Base-by-base conservation (phyloP, 176 grass and related monocot genomes). In the Triticum timopheevii region DNA sequence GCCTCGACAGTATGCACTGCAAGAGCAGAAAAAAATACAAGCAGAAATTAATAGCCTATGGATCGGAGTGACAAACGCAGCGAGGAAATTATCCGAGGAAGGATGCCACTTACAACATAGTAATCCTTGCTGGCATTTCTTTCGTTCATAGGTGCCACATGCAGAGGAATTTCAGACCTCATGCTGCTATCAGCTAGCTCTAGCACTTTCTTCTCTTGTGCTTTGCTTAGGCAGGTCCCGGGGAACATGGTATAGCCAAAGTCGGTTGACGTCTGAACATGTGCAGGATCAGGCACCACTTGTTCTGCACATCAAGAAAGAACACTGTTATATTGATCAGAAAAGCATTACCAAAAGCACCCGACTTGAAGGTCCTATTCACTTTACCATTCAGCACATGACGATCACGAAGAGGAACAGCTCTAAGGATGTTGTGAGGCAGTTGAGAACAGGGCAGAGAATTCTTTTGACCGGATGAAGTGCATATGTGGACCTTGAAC, bases 401-500 rank as follows among this genome's bases (percentile, higher is more conserved):
- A 64, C 2, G n/a, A 64, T 16, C 56, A 80, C 2, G 16, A 61
- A 11, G 33, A 69, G 42, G 44, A 52, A 34, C 6, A 0, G 79
- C 17, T 50, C 24, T 40, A 81, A 11, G 10, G 42, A 81, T 81
- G 39, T 28, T 17, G 31, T 25, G 28, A 20, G 63, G 16, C 12
- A 3, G 63, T 31, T 66, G 15, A 45, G 25, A 44, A 50, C 42
- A 49, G 5, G 70, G 22, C 4, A 7, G 45, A 50, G 30, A 33
- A 3, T 33, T 75, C 73, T 84, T 69, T 30, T 42, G 44, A n/a
- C 59, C 58, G 11, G 4, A 16, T 11, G 45, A 15, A 56, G 38
- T 67, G 27, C 73, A 80, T 23, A 89, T 88, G n/a, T 45, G 27
- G 7, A 86, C 83, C 52, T 83, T 65, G 61, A 88, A 92, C 33